Conservation (phyloP, 495 filamentous ascomycete species). For the Aspergillus funiculosus region DNA sequence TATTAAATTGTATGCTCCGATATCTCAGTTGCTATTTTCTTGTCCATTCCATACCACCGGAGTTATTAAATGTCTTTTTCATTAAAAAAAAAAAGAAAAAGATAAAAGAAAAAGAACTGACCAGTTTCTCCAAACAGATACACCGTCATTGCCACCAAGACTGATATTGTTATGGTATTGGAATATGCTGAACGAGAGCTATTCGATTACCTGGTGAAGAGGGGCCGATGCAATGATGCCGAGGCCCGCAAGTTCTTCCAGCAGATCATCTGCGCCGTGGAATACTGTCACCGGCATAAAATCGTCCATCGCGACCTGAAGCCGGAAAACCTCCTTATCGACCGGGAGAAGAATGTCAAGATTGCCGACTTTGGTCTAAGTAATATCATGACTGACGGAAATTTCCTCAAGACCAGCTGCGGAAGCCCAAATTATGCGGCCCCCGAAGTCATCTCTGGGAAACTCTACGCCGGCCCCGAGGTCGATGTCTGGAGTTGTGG, state of each 20-base stretch:
- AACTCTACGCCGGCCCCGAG: slow-evolving; percentile 94
- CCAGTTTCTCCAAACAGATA: slow-evolving; percentile 49
- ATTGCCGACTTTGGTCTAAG: slow-evolving; percentile 98
- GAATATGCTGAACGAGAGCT: slow-evolving; percentile 95
- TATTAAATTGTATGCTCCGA: slow-evolving; percentile 78
- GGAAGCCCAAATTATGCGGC: slow-evolving; percentile 98
- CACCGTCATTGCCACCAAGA: slow-evolving; percentile 89
- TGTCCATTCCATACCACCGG: no score
- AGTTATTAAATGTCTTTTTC: no score
- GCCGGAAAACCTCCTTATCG: slow-evolving; percentile 92
- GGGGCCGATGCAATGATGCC: slow-evolving; percentile 83
- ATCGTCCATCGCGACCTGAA: slow-evolving; percentile 98
- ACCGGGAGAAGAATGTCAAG: slow-evolving; percentile 93
- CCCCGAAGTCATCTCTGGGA: slow-evolving; percentile 95
- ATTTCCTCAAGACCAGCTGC: slow-evolving; percentile 97
- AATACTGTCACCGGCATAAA: slow-evolving; percentile 98
- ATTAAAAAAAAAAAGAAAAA: no score
- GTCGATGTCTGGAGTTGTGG: slow-evolving; percentile 99
- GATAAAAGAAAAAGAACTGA: slow-evolving; percentile 14
- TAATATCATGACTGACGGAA: slow-evolving; percentile 99
- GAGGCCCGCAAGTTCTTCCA: slow-evolving; percentile 96
- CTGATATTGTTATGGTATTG: slow-evolving; percentile 97
- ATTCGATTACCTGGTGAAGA: slow-evolving; percentile 92
- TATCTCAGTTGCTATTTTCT: background rate
- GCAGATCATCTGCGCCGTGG: slow-evolving; percentile 98